A percentile compares a stretch with the other conserved stretches of the same genome.
Evolutionary conservation across 129 eudicot genomes (phyloP).

Genomic region (Deinandra increscens): DNA sequence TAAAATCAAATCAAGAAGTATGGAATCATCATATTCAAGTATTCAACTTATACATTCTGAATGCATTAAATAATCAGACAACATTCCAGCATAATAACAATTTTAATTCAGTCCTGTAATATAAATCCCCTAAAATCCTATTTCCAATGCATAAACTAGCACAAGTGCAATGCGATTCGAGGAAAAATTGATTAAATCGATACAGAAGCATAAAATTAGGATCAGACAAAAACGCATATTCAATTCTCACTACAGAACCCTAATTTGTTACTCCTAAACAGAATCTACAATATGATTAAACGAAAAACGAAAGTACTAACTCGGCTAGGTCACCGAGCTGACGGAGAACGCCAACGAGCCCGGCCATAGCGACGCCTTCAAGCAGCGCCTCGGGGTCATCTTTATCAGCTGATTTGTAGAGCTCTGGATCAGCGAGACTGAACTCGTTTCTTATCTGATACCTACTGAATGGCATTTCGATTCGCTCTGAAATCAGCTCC

Average conservation of each 20-base stretch:
- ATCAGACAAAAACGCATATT: neutral
- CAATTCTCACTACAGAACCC: neutral
- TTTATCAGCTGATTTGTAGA: conserved; percentile 79
- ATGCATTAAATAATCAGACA: neutral
- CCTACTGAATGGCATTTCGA: conserved; percentile 70
- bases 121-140: too few species aligned
- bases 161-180: conserved; percentile 8
- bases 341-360: too few species aligned
- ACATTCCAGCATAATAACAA: neutral
- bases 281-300: neutral
- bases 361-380: too few species aligned
- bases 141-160: too few species aligned
- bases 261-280: neutral
- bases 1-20: neutral
- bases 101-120: neutral
- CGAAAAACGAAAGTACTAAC: too few species aligned
- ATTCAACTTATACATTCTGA: too few species aligned
- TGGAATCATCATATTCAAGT: too few species aligned
- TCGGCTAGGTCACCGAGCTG: too few species aligned
- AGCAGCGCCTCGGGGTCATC: conserved; percentile 89
- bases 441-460: conserved; percentile 84
- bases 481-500: neutral
- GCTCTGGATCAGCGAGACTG: conserved; percentile 90
- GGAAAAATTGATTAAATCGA: neutral
- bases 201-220: neutral